Percentiles rank a stretch among this genome's conserved stretches.
Evolutionary conservation across 1,139 yeast species (phyloP).

Genomic region (Magnusiomyces paraingens): DNA sequence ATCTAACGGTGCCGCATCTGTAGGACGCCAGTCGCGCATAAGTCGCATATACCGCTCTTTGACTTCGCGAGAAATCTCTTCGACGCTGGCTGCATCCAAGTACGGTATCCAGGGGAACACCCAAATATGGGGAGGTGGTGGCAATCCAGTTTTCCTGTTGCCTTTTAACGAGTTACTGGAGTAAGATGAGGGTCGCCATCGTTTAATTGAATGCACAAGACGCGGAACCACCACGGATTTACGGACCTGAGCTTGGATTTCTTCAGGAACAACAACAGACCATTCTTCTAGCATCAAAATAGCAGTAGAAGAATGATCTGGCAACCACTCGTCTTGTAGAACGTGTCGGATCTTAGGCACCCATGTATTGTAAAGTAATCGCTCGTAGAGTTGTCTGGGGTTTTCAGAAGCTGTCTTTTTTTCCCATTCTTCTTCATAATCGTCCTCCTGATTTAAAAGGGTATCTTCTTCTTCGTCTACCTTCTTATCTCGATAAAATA

Average conservation of each 20-base stretch:
- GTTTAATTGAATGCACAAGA: constrained; percentile 30
- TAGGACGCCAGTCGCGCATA: constrained; percentile 35
- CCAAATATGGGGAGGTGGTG: constrained; percentile 35
- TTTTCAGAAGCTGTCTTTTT: constrained; percentile 11
- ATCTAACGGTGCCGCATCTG: constrained; percentile 24
- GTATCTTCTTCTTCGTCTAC: constrained; percentile 1
- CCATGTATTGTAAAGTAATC: constrained; percentile 36
- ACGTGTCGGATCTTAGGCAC: constrained; percentile 30
- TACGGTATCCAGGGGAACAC: constrained; percentile 43
- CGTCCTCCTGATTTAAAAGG: background rate
- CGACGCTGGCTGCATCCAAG: constrained; percentile 21
- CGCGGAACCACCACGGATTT: constrained; percentile 35
- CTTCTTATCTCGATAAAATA: constrained; percentile 17
- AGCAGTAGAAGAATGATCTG: constrained; percentile 29
- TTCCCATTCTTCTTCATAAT: background rate
- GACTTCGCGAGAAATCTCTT: constrained; percentile 28
- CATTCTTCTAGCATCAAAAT: constrained; percentile 38
- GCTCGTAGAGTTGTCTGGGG: constrained; percentile 29
- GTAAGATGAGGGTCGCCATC: constrained; percentile 34
- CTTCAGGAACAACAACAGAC: constrained; percentile 36
- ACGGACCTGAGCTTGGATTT: constrained; percentile 30
- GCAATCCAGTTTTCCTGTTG: background rate
- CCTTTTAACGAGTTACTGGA: constrained; percentile 2
- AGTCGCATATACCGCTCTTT: constrained; percentile 30
- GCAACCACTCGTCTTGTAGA: constrained; percentile 34